Evolutionary conservation across 108 stramenopile species (phyloP).

Genomic region (Seminavis robusta): DNA sequence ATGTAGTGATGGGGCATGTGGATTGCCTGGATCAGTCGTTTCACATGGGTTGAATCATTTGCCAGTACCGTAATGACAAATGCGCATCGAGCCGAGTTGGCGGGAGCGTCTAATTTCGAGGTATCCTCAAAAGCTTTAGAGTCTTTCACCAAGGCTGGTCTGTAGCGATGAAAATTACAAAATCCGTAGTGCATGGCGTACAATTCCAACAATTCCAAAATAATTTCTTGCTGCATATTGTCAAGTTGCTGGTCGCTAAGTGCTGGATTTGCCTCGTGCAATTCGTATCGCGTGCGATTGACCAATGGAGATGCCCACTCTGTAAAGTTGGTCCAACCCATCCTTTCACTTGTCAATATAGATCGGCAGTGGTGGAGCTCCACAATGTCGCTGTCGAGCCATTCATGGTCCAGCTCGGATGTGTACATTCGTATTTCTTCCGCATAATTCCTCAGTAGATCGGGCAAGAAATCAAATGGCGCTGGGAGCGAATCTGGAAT

Average conservation of each 20-base stretch:
- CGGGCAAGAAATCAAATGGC: too few relatives aligned
- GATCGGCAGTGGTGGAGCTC: background rate
- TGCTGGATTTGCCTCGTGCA: background rate
- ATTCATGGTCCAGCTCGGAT: too few relatives aligned
- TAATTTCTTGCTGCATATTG: slow-evolving; percentile 1
- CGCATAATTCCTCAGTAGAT: too few relatives aligned
- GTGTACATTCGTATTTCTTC: too few relatives aligned
- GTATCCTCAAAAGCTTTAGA: background rate
- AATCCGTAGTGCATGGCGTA: slow-evolving; percentile 11
- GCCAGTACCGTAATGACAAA: slow-evolving; percentile 31
- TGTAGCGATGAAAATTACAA: slow-evolving; percentile 19
- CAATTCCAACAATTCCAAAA: slow-evolving; percentile 25
- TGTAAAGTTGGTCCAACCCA: background rate
- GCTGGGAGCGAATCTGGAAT: too few relatives aligned
- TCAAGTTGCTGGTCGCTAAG: background rate
- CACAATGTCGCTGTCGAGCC: background rate
- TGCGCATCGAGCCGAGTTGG: slow-evolving; percentile 11
- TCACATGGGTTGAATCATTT: slow-evolving; percentile 29
- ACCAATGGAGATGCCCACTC: background rate
- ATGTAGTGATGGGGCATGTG: slow-evolving; percentile 35
- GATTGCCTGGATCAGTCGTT: slow-evolving; percentile 27
- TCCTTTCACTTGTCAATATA: background rate
- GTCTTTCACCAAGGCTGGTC: background rate
- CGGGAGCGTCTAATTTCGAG: background rate
- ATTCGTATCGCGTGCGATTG: background rate